Evolutionary conservation across 345 rosid genomes (phyloP).

Genomic region (Eucalyptus melliodora): DNA sequence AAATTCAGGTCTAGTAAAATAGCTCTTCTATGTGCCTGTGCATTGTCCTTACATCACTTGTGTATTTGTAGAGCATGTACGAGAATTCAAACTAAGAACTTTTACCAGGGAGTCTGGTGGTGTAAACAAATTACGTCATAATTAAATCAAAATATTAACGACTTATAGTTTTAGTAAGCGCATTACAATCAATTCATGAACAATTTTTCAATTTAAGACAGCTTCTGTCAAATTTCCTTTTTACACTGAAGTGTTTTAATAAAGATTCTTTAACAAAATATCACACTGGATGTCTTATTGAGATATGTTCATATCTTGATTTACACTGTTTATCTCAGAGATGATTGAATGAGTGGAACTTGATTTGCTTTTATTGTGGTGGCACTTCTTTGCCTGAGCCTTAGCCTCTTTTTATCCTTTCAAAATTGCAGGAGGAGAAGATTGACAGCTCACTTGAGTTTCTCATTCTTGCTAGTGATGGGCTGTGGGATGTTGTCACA

Average conservation of each 20-base stretch:
- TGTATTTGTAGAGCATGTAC: not conserved
- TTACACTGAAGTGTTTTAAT: not conserved
- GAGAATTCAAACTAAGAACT: not conserved
- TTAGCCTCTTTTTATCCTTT: not conserved
- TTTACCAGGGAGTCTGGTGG: not conserved
- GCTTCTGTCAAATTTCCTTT: not conserved
- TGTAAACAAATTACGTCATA: not conserved
- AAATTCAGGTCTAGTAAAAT: constrained; percentile 37
- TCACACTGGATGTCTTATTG: not conserved
- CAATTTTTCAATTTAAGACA: not conserved
- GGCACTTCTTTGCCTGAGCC: not conserved
- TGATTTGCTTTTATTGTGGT: not conserved
- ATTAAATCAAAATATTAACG: not conserved
- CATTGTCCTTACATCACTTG: not conserved
- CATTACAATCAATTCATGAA: not conserved
- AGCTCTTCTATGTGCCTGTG: not conserved
- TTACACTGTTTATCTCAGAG: not conserved
- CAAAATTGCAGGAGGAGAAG: constrained; percentile 73
- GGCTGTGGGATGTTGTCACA: constrained; percentile 96
- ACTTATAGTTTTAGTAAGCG: not conserved
- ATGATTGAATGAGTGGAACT: not conserved
- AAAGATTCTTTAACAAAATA: not conserved
- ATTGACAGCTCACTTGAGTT: constrained; percentile 92
- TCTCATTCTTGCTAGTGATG: constrained; percentile 99
- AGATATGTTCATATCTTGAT: not conserved